Evolutionary conservation across 257 asterid genomes (phyloP).

Genomic region (Fraxinus americana): DNA sequence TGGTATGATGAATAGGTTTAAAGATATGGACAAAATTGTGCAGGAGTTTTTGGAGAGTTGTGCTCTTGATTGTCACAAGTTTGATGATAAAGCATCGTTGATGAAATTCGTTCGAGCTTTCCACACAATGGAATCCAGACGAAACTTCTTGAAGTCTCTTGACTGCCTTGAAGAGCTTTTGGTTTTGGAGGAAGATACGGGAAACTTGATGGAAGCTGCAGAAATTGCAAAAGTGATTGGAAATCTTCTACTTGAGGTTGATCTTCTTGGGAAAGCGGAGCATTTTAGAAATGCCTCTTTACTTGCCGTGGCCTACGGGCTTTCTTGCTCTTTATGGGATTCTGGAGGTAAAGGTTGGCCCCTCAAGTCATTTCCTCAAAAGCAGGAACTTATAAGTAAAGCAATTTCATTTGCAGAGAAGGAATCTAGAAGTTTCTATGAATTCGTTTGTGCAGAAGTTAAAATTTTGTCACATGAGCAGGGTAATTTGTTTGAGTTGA

Average conservation of each 20-base stretch:
- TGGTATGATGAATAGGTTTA: slow-evolving; percentile 2
- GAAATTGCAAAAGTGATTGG: slow-evolving; percentile 53
- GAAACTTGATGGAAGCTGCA: slow-evolving; percentile 61
- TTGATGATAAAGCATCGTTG: slow-evolving; percentile 40
- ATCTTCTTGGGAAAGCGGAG: no score
- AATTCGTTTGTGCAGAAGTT: slow-evolving; percentile 38
- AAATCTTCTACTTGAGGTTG: slow-evolving; percentile 42
- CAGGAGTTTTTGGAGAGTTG: slow-evolving; percentile 52
- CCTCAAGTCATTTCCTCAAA: no score
- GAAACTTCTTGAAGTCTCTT: slow-evolving; percentile 44
- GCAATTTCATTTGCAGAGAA: no score
- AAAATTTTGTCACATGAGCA: slow-evolving; percentile 32
- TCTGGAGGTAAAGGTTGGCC: no score
- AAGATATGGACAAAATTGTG: slow-evolving; percentile 36
- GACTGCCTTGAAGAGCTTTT: slow-evolving; percentile 53
- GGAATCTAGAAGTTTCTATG: no score
- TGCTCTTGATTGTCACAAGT: slow-evolving; percentile 35
- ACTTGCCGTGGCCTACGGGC: no score
- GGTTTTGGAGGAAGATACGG: slow-evolving; percentile 51
- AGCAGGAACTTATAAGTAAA: no score
- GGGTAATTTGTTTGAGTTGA: slow-evolving; percentile 35
- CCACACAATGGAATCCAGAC: slow-evolving; percentile 39
- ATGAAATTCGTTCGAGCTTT: slow-evolving; percentile 59
- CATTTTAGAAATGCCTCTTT: no score
- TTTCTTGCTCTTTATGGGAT: no score